Base-by-base conservation (phyloP, 805 yeast species). In the Wickerhamiella brachini region DNA sequence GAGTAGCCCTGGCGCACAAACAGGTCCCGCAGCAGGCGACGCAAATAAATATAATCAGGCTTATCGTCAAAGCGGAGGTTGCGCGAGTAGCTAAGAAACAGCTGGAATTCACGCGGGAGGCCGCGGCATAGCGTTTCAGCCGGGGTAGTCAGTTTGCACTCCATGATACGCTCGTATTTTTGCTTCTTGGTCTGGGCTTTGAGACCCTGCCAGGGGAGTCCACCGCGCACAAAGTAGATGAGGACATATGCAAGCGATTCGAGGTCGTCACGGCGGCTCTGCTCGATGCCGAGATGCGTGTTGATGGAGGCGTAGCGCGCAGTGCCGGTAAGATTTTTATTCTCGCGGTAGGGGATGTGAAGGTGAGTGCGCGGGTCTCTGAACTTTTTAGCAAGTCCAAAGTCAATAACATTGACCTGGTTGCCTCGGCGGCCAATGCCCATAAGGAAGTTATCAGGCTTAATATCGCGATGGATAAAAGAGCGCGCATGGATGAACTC, bases 151-250 rank as follows among this genome's bases (percentile, higher is more conserved):
- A 89, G 80, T 68, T 90, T 90, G 73, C 85, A 86, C 66, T 90
- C 97, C 81, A 90, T 81, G 61, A 90, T 93, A 55, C 96, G 78
- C 70, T 90, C 97, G 69, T 90, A 90, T 70, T 93, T 90, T 68
- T 90, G 97, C 71, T 95, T 85, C 71, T 90, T 90, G 15, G 96
- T 87, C 23, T 90, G 93, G 41, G 97, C 98, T 69, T 88, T 88
- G 62, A 90, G 77, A 3, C 98, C 98, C 70, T 90, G 98, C 98
- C 98, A 90, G 50, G 98, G 98, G 62, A 90, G 78, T 17, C 95
- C 84, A 44, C 98, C 97, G 53, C 95, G 80, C 68, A 95, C 84
- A 66, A 90, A 93, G 70, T 90, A 90, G 60, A 90, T 85, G 60
- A 93, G 75, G 50, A 90, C 97, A 65, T 90, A 90, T 48, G 96